Conservation (phyloP, 1,284 basidiomycete genomes). For the Ganoderma lingzhi region DNA sequence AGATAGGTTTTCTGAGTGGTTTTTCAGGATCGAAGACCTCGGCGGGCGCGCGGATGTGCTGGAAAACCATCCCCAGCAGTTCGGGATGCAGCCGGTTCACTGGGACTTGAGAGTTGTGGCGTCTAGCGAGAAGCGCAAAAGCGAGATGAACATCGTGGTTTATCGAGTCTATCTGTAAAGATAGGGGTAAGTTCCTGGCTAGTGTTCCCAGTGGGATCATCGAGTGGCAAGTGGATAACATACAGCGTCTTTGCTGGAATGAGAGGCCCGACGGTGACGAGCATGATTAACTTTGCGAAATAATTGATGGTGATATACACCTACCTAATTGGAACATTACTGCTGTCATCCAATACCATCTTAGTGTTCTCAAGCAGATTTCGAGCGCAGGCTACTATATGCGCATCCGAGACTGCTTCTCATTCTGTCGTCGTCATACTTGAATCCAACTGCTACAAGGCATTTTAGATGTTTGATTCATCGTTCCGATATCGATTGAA, state of each 20-base stretch:
- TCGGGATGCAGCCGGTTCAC: not conserved
- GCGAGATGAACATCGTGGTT: not conserved
- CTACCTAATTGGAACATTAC: not conserved
- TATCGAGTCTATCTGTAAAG: not conserved
- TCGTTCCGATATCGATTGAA: too few species aligned
- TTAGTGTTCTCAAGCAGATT: not conserved
- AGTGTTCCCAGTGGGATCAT: not conserved
- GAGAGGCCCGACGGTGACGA: not conserved
- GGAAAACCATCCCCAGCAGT: constrained; percentile 1
- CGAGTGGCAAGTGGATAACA: not conserved
- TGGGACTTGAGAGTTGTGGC: not conserved
- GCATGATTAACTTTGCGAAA: not conserved
- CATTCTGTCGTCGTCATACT: too few species aligned
- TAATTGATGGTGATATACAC: not conserved
- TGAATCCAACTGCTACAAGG: too few species aligned
- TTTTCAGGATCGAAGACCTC: not conserved
- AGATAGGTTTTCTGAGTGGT: not conserved
- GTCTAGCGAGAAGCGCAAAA: not conserved
- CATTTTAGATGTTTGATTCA: too few species aligned
- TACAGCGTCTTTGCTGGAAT: not conserved
- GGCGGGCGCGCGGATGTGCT: not conserved
- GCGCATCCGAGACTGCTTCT: not conserved
- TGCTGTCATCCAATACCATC: not conserved
- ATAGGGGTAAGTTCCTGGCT: not conserved
- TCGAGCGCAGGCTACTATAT: not conserved